These are phyloP conservation scores for Didymella arachidicola DNA, from an alignment of 2,329 filamentous ascomycete species.

Conservation along the genomic window DNA sequence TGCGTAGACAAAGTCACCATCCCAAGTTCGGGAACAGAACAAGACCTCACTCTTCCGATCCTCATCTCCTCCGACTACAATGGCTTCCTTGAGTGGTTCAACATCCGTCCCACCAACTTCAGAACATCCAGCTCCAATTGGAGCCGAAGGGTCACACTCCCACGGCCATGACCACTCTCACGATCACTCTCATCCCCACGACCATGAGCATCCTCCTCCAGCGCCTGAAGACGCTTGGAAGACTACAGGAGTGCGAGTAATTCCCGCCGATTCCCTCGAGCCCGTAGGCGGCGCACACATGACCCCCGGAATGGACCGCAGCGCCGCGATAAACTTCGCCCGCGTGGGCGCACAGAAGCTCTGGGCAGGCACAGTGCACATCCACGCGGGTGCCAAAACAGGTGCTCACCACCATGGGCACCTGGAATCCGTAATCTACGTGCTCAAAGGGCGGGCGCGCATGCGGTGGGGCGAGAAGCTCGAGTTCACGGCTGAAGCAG, in stretches of 20 bases:
- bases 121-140: neutral
- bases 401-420: slow-evolving; percentile 21
- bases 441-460: slow-evolving; percentile 17
- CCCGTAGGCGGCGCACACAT: slow-evolving; percentile 11
- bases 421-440: slow-evolving; percentile 18
- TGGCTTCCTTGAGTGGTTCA: slow-evolving; percentile 16
- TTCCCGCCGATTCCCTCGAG: slow-evolving; percentile 6
- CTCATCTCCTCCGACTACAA: neutral
- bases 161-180: slow-evolving; percentile 2
- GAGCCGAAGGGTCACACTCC: neutral
- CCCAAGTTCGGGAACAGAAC: neutral
- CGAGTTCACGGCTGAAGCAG: slow-evolving; percentile 19
- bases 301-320: slow-evolving; percentile 20
- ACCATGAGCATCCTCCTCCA: slow-evolving; percentile 1
- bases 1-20: neutral
- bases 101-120: slow-evolving; percentile 15
- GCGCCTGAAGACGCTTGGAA: slow-evolving; percentile 19
- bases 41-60: neutral
- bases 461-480: slow-evolving; percentile 23
- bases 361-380: slow-evolving; percentile 20
- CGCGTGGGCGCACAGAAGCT: slow-evolving; percentile 18
- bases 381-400: slow-evolving; percentile 21
- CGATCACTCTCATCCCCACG: neutral
- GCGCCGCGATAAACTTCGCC: slow-evolving; percentile 14
- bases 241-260: slow-evolving; percentile 17